Evolutionary conservation across 2,329 filamentous ascomycete species (phyloP).

Genomic region (Epichloe amarillans): DNA sequence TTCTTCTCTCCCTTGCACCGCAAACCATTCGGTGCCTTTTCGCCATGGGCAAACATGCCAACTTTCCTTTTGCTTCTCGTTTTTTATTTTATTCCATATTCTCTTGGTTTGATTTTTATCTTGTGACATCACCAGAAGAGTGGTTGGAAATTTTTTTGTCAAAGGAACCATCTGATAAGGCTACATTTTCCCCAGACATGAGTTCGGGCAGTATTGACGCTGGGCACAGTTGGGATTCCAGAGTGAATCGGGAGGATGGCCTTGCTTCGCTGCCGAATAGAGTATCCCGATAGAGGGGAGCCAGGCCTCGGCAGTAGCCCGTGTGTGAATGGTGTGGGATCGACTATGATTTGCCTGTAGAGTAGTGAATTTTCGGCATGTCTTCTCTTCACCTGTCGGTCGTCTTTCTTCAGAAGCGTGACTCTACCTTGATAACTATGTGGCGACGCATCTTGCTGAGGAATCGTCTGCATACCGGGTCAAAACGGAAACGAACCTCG

Average conservation of each 20-base stretch:
- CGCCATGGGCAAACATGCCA: background rate
- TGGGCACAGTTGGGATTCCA: background rate
- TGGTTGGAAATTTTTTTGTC: background rate
- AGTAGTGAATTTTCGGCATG: conserved; percentile 2
- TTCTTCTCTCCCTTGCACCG: background rate
- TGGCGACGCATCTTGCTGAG: too few relatives aligned
- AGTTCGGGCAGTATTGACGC: background rate
- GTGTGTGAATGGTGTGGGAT: background rate
- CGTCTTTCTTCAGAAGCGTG: too few relatives aligned
- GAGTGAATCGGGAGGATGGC: background rate
- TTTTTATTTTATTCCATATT: background rate
- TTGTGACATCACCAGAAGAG: background rate
- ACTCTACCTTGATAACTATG: too few relatives aligned
- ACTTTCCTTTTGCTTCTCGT: background rate
- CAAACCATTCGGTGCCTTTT: background rate
- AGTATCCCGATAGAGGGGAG: background rate
- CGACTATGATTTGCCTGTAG: conserved; percentile 5
- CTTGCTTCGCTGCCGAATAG: background rate
- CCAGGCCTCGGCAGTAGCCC: background rate
- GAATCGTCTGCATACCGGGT: too few relatives aligned
- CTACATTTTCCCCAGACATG: background rate
- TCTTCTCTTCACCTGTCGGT: background rate
- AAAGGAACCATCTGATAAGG: background rate
- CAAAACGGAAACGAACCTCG: too few relatives aligned
- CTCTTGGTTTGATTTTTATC: background rate